Base-by-base conservation (phyloP, 495 filamentous ascomycete genomes). In the Hyphodiscus hymeniophilus region DNA sequence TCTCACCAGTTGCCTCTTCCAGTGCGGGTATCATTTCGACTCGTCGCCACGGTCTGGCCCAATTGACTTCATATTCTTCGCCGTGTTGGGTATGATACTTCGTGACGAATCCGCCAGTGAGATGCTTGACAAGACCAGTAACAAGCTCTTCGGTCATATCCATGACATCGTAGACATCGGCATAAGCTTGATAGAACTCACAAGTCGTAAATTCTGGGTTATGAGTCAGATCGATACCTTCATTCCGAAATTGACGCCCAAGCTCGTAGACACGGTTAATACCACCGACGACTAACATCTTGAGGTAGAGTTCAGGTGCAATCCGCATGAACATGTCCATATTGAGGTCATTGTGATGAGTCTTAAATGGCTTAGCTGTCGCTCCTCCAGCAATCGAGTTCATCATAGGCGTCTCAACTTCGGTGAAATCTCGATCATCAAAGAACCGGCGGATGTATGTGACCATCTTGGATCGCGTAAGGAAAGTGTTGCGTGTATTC, bases 371-470 rank as follows among this genome's bases (percentile, higher is more conserved):
- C 73, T 89, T 90, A 48, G 92, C 92, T 7, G 94, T 97, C 16
- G 92, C 92, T 51, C 92, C 92, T 59, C 92, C 92, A 22, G 91
- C 89, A 61, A 94, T 92, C 47, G 85, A 78, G 60, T 95, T 94
- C 82, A 99, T 87, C 80, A 97, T 94, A 7, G 94, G 94, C 1
- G 92, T 97, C 69, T 96, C 86, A n/a, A 97, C 88, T 65, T 96
- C 90, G 40, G 85, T 73, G 62, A 97, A 98, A 48, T 88, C 87
- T 41, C 79, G 74, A 45, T 74, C 73, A 55, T 96, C 87, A 55
- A 98, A 87, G 74, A 79, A 97, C 48, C 76, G 75, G 51, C 91
- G 86, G 50, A 97, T 81, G 60, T 85, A 95, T 45, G 71, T 75
- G 49, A 94, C 76, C 52, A 95, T 87, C 74, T 87, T 90, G 63